phyloP scores from a whole-genome alignment of 352 stramenopile genomes.

The Peronospora farinosa region DNA sequence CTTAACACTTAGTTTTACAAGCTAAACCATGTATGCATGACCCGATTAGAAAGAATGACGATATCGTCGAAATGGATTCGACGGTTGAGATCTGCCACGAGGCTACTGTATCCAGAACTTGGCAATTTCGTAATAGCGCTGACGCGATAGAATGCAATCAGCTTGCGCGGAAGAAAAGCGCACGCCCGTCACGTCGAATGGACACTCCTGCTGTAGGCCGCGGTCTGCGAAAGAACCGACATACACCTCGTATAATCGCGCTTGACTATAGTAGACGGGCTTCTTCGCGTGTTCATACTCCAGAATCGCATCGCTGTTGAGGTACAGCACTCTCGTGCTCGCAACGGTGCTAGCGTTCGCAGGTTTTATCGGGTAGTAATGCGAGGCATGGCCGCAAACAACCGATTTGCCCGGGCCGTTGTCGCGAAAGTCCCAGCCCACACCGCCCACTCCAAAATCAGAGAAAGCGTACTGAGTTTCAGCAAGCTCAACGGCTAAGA shows the following conservation, averaged over 20 bases:
- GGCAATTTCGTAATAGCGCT: conserved; percentile 35
- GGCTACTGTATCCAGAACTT: conserved; percentile 3
- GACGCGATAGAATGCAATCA: conserved; percentile 35
- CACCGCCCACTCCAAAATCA: conserved; percentile 49
- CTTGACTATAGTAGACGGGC: conserved; percentile 41
- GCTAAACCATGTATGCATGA: too few relatives aligned
- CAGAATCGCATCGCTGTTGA: conserved; percentile 69
- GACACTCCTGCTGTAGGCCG: conserved; percentile 44
- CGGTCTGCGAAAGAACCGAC: conserved; percentile 38
- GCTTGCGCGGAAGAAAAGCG: conserved; percentile 33
- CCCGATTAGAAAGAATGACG: neutral
- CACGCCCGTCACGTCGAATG: conserved; percentile 44
- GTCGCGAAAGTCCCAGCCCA: conserved; percentile 36
- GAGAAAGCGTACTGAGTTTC: conserved; percentile 69
- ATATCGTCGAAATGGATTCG: neutral
- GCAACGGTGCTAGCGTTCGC: conserved; percentile 6
- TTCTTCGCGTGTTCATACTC: conserved; percentile 37
- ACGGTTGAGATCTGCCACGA: too few relatives aligned
- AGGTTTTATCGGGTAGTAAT: conserved; percentile 47
- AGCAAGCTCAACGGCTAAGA: conserved; percentile 56
- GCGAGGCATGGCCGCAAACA: conserved; percentile 50
- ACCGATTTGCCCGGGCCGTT: conserved; percentile 29
- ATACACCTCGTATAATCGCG: conserved; percentile 45
- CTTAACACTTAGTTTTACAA: neutral
- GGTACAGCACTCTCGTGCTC: conserved; percentile 41